Conservation (phyloP, 257 asterid genomes). For the Fraxinus quadrangulata region DNA sequence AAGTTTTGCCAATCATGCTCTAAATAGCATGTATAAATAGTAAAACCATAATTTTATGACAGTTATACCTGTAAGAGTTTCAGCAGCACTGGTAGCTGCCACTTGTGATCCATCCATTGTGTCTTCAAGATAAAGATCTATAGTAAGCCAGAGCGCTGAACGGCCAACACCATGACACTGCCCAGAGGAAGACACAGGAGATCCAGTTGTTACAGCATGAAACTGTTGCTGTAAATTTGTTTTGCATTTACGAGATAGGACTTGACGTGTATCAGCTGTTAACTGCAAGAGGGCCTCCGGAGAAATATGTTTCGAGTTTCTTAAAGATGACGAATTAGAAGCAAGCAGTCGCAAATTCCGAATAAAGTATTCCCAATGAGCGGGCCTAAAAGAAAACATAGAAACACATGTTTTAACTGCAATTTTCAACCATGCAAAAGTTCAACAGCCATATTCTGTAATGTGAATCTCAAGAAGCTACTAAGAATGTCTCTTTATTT, state of each 20-base stretch:
- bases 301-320: conserved; percentile 71
- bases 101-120: conserved; percentile 80
- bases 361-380: conserved; percentile 69
- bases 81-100: conserved; percentile 77
- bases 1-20: too few relatives aligned
- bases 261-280: conserved; percentile 59
- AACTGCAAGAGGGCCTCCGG: conserved; percentile 80
- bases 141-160: conserved; percentile 90
- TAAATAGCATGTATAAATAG: conserved; percentile 15
- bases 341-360: conserved; percentile 71
- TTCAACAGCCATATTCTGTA: conserved; percentile 20
- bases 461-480: conserved; percentile 6
- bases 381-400: conserved; percentile 57
- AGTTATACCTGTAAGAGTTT: conserved; percentile 72
- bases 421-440: conserved; percentile 19
- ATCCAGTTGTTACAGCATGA: conserved; percentile 65
- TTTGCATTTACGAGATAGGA: conserved; percentile 70
- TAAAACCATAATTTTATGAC: not conserved
- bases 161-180: conserved; percentile 56
- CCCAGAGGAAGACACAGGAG: conserved; percentile 58
- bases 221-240: conserved; percentile 64
- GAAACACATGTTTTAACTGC: conserved; percentile 31
- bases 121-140: conserved; percentile 92
- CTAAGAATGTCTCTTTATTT: not conserved
- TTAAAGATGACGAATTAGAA: conserved; percentile 68